A percentile compares a stretch with the other conserved stretches of the same genome.
Evolutionary conservation across 1,139 yeast genomes (phyloP).

Genomic region (Geotrichum fermentans): DNA sequence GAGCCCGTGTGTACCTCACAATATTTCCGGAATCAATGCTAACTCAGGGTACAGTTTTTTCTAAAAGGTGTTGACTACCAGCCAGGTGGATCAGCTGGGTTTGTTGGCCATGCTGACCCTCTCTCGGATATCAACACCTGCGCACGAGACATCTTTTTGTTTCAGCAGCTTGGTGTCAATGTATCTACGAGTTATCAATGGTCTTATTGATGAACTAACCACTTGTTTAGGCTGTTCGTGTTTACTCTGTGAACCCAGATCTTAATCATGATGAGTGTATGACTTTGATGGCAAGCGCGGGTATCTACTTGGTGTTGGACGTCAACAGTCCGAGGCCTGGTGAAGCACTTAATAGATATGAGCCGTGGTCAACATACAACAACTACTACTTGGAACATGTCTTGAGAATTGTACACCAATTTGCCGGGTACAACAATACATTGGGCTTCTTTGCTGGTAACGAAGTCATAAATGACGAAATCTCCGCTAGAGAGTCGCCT

Average conservation of each 20-base stretch:
- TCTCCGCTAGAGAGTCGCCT: slow-evolving; percentile 57
- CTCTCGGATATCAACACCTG: slow-evolving; percentile 65
- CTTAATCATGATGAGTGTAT: slow-evolving; percentile 83
- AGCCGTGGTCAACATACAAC: slow-evolving; percentile 68
- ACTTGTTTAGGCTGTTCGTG: slow-evolving; percentile 34
- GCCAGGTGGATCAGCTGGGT: slow-evolving; percentile 81
- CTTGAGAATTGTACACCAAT: slow-evolving; percentile 76
- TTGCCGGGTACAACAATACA: slow-evolving; percentile 75
- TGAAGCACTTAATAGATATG: slow-evolving; percentile 65
- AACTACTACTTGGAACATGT: slow-evolving; percentile 64
- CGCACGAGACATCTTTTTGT: slow-evolving; percentile 66
- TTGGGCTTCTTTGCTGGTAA: slow-evolving; percentile 93
- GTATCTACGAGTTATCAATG: slow-evolving; percentile 37
- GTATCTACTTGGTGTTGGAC: slow-evolving; percentile 81
- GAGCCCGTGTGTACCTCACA: slow-evolving; percentile 53
- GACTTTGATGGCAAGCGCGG: slow-evolving; percentile 79
- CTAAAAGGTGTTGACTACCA: slow-evolving; percentile 82
- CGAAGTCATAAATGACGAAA: slow-evolving; percentile 79
- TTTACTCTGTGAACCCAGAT: slow-evolving; percentile 72
- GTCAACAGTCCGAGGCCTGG: slow-evolving; percentile 71
- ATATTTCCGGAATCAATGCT: not conserved
- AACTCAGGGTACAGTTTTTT: slow-evolving; percentile 52
- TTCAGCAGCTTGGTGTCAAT: slow-evolving; percentile 74
- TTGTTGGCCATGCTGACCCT: slow-evolving; percentile 44
- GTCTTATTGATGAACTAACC: slow-evolving; percentile 27